phyloP scores from a whole-genome alignment of 495 filamentous ascomycete genomes.

The Talaromyces stipitatus region DNA sequence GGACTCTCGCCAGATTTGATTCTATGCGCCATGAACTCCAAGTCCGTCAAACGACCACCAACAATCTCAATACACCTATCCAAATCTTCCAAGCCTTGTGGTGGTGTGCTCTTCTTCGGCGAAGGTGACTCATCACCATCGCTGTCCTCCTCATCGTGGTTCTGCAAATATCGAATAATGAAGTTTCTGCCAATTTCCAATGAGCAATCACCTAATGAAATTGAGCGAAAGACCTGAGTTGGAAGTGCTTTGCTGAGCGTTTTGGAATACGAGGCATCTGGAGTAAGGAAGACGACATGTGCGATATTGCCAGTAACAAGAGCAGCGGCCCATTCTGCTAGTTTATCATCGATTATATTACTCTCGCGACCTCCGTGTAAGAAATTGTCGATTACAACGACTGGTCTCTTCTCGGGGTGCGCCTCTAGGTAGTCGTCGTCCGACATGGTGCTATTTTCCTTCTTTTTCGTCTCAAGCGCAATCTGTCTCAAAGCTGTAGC shows the following conservation, averaged over 20 bases:
- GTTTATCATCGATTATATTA: slow-evolving; percentile 76
- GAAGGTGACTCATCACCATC: slow-evolving; percentile 20
- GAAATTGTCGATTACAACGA: slow-evolving; percentile 94
- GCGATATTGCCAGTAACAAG: slow-evolving; percentile 87
- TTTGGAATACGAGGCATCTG: slow-evolving; percentile 84
- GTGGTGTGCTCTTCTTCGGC: slow-evolving; percentile 16
- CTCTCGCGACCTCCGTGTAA: slow-evolving; percentile 68
- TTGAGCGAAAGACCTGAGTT: slow-evolving; percentile 81
- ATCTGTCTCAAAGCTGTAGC: slow-evolving; percentile 71
- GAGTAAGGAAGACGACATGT: slow-evolving; percentile 95
- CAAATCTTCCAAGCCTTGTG: slow-evolving; percentile 50
- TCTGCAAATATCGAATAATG: slow-evolving; percentile 73
- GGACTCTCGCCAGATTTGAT: slow-evolving; percentile 87
- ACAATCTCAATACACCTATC: slow-evolving; percentile 75
- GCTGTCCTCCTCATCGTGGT: slow-evolving; percentile 32
- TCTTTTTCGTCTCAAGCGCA: slow-evolving; percentile 58
- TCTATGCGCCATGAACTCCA: slow-evolving; percentile 86
- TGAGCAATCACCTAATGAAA: slow-evolving; percentile 76
- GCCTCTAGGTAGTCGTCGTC: slow-evolving; percentile 89
- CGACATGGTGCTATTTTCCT: slow-evolving; percentile 58
- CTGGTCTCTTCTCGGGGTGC: slow-evolving; percentile 75
- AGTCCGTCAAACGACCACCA: slow-evolving; percentile 85
- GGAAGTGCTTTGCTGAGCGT: slow-evolving; percentile 80
- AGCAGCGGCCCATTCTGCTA: slow-evolving; percentile 84
- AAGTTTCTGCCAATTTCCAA: slow-evolving; percentile 82